Base-by-base conservation (phyloP, 176 grass and related monocot genomes). In the Thalia dealbata region DNA sequence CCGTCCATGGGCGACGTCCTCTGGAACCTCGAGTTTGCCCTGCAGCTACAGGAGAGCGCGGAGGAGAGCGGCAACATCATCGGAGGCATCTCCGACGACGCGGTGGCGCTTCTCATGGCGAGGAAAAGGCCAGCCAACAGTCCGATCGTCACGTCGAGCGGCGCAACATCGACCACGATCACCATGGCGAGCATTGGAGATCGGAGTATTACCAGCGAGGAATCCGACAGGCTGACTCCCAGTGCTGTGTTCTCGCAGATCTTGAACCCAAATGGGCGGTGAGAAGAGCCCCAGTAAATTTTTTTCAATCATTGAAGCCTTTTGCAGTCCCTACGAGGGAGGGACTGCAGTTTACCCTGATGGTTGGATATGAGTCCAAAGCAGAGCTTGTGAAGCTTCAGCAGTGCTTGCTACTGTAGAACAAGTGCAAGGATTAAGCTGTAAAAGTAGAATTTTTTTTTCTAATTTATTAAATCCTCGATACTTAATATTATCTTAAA, bases 1-100 rank as follows among this genome's bases (percentile, higher is more conserved):
- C 92, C 92, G 50, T 90, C 89, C 5, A 96, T 96, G 92, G 92
- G 92, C 30, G 92, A 96, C 77, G 92, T 96, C 27, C 90, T 96
- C 19, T 92, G 89, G 92, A 96, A 88, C 85, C 82, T 96, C 61
- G 92, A 96, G 77, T 96, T 96, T 73, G 92, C 92, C 10, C 86
- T 96, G 69, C 86, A 89, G 54, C 82, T 96, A 67, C 92, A 96
- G 50, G 89, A 96, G 78, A 85, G 78, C 0, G 80, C 92, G 14
- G 92, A 96, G 70, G 89, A 85, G 67, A 85, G 81, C 0, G 92
- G 92, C 70, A 88, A 86, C 74, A 60, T 96, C 73, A 86, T 78
- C 10, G 88, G 84, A 3, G 89, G 82, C 50, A 82, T 72, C 56
- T 88, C 86, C 43, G 84, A 96, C 0, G 84, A 90, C 32, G 84